Evolutionary conservation across 2,329 filamentous ascomycete species (phyloP), one percentile per base, ranked within the genome.

Genomic region (Coniella lustricola): DNA sequence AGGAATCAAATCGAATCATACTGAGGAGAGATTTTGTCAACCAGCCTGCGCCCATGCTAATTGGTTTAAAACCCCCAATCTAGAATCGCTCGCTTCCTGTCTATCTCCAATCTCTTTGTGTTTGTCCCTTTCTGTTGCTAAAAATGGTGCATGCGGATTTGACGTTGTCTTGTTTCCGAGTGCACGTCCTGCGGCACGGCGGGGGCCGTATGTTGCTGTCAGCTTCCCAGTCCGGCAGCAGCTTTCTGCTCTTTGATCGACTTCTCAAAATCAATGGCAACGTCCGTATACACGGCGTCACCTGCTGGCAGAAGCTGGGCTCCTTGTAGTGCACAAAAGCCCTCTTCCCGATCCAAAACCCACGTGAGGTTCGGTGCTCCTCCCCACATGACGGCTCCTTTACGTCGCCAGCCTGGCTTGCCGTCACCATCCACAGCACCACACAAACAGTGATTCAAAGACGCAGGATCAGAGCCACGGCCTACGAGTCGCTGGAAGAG

Each of bases 311-410:
- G 22, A 14, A 51, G 13, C 17, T 46, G 45, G 17, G 49, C 49
- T 3, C 45, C 45, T n/a, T 48, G 44, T 29, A 73, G 46, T 13
- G 67, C 70, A 42, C 69, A 73, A 4, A 75, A 51, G 13, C 66
- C 64, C 52, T 71, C 73, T 60, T 69, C 67, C 1, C 70, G 69
- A 55, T 75, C 72, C 46, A 75, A 62, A 17, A 75, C 75, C 73
- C 72, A 76, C 2, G 64, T 43, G 18, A 73, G 54, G 1, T 70
- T 73, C 53, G 69, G 33, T 0, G 71, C 70, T 2, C 73, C 73
- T 7, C 69, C 71, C 72, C 71, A 74, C 3, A 62, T 66, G 47
- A 74, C 56, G 0, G 71, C 74, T 1, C 59, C 51, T 32, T 65
- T 62, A 3, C 70, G 69, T 38, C 71, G 71, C 64, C 70, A 71